Evolutionary conservation across 768 basidiomycete genomes (phyloP).

Genomic region (Leccinum broughii): DNA sequence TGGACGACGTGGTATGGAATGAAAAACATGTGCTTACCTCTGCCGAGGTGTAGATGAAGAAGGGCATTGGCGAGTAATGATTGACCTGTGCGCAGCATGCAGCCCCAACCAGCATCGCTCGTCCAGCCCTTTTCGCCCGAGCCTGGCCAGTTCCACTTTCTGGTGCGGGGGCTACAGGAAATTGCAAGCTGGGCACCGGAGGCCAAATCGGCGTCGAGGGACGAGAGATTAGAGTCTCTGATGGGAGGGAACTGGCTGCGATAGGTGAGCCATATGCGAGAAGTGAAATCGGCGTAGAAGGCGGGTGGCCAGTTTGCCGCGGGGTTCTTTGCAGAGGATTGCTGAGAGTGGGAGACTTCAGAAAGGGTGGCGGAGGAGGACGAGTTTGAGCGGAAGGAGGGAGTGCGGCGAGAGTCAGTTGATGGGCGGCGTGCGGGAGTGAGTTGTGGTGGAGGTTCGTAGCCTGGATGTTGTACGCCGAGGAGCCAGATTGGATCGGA

Average conservation of each 20-base stretch:
- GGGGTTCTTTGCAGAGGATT: slow-evolving; percentile 32
- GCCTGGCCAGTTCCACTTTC: slow-evolving; percentile 64
- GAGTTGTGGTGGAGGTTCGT: slow-evolving; percentile 44
- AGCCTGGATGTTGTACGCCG: slow-evolving; percentile 79
- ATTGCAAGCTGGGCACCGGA: slow-evolving; percentile 35
- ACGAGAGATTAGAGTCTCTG: slow-evolving; percentile 53
- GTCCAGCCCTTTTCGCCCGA: slow-evolving; percentile 78
- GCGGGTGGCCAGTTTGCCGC: slow-evolving; percentile 67
- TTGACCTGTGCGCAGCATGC: slow-evolving; percentile 89
- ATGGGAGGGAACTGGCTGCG: slow-evolving; percentile 86
- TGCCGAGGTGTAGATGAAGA: slow-evolving; percentile 71
- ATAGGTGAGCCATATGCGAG: slow-evolving; percentile 90
- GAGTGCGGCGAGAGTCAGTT: slow-evolving; percentile 40
- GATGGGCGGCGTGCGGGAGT: slow-evolving; percentile 40
- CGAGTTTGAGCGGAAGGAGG: slow-evolving; percentile 46
- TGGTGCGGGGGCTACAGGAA: slow-evolving; percentile 44
- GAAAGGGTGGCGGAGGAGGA: slow-evolving; percentile 40
- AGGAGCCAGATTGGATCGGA: slow-evolving; percentile 87
- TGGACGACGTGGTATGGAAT: neutral
- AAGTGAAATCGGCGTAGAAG: slow-evolving; percentile 89
- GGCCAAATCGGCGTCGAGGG: slow-evolving; percentile 40
- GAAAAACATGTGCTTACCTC: slow-evolving; percentile 46
- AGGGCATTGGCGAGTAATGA: slow-evolving; percentile 79
- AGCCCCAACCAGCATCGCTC: slow-evolving; percentile 87
- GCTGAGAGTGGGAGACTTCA: slow-evolving; percentile 40